phyloP scores from a whole-genome alignment of 2,329 filamentous ascomycete genomes.

The Tetracladium maxilliforme region DNA sequence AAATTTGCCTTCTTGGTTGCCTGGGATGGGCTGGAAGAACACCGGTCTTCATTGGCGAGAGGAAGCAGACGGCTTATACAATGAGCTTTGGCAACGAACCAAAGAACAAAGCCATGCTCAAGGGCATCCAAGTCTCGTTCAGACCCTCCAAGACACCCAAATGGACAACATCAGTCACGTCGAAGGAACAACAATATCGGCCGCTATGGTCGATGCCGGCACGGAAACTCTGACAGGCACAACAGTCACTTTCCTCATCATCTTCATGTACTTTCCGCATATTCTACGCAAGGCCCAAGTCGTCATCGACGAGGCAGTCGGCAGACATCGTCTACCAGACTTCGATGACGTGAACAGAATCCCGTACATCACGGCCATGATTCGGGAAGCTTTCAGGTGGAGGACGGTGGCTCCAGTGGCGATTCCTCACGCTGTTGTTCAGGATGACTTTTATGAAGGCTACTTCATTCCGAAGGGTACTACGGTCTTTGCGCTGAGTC shows the following conservation, averaged over 20 bases:
- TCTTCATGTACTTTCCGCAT: conserved; percentile 22
- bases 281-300: conserved; percentile 28
- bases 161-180: conserved; percentile 4
- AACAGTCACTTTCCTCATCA: not conserved
- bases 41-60: too few species aligned
- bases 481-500: too few species aligned
- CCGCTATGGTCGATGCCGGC: not conserved
- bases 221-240: not conserved
- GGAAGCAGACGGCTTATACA: too few species aligned
- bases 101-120: too few species aligned
- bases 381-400: conserved; percentile 29
- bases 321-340: conserved; percentile 24
- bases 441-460: conserved; percentile 38
- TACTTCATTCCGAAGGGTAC: conserved; percentile 38
- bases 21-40: too few species aligned
- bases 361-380: conserved; percentile 24
- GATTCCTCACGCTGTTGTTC: conserved; percentile 34
- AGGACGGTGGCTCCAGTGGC: conserved; percentile 27
- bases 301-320: conserved; percentile 31
- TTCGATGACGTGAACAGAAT: conserved; percentile 26
- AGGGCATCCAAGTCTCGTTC: conserved; percentile 3
- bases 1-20: too few species aligned
- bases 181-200: not conserved
- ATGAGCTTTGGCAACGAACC: too few species aligned
- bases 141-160: conserved; percentile 2